phyloP scores from a whole-genome alignment of 108 stramenopile genomes.

The Skeletonema costatum region DNA sequence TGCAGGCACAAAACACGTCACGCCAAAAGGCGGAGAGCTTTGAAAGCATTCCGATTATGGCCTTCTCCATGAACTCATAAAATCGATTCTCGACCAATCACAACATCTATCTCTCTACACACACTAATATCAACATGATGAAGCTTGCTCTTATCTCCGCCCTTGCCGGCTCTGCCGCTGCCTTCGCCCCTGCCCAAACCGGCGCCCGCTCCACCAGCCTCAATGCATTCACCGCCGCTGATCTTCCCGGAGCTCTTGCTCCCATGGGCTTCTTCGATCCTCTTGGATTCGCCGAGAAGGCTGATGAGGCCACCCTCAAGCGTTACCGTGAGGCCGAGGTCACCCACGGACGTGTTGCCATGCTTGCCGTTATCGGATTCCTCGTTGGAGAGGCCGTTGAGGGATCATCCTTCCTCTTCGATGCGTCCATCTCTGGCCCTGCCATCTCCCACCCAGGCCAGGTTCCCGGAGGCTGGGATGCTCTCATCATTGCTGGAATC shows the following conservation, averaged over 20 bases:
- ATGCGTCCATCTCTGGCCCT: conserved; percentile 79
- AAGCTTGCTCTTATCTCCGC: conserved; percentile 28
- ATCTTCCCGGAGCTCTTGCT: no score
- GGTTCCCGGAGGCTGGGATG: conserved; percentile 68
- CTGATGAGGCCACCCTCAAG: conserved; percentile 65
- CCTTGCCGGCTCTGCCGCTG: conserved; percentile 42
- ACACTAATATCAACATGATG: conserved; percentile 31
- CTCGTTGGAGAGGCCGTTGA: conserved; percentile 81
- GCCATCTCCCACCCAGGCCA: conserved; percentile 91
- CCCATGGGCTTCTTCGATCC: no score
- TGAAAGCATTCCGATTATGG: neutral
- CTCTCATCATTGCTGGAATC: conserved; percentile 63
- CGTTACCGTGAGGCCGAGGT: conserved; percentile 87
- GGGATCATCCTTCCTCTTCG: conserved; percentile 78
- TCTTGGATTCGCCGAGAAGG: conserved; percentile 45
- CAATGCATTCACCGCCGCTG: neutral
- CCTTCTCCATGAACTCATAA: neutral
- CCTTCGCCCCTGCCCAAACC: conserved; percentile 36
- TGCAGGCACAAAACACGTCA: neutral
- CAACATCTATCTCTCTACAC: neutral
- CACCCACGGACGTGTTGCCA: conserved; percentile 76
- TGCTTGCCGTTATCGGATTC: conserved; percentile 67
- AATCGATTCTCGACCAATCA: neutral
- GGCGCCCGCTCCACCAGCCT: conserved; percentile 20
- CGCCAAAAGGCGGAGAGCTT: neutral